Base-by-base conservation (phyloP, 495 filamentous ascomycete species). In the Pyronema omphalodes region DNA sequence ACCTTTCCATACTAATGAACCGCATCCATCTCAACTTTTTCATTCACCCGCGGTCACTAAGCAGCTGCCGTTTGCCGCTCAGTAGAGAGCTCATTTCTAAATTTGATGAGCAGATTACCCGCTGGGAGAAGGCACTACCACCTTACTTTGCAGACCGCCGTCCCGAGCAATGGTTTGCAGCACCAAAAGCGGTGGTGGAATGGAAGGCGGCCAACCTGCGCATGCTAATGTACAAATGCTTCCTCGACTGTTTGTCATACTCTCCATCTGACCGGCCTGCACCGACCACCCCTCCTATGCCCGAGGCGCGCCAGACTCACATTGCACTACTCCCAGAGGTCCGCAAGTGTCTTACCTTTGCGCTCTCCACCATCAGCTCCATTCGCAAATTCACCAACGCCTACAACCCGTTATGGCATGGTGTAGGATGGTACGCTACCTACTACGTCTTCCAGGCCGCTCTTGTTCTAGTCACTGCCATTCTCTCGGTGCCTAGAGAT, bases 371-470 rank as follows among this genome's bases (percentile, higher is more conserved):
- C 0, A 62, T 69, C 3, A 34, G 18, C 8, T 48, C 44, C 2
- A 63, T 68, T 9, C 52, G 51, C n/a, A 51, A 19, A 8, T 68
- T 64, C 50, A 66, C 66, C 37, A 53, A 44, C 11, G 29, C 48
- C 1, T 44, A 59, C 37, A 58, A 49, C 40, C 36, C 50, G 7
- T 45, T 60, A 6, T 50, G 58, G 29, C 52, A 57, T 39, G 62
- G 61, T 8, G 44, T 49, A 0, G 60, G 56, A 9, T 67, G 67
- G 67, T 69, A 69, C 35, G 64, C 55, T 18, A 62, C 61, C 3
- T 69, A 69, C 59, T 68, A 67, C 52, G 54, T 63, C n/a, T 69
- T 69, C 52, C 67, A 69, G 47, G 65, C 65, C 1, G 56, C 58
- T 7, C 52, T 69, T 9, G 63, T 69, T 1, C 67, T 67, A 11